A percentile compares a stretch with the other conserved stretches of the same genome.
phyloP scores from a whole-genome alignment of 768 basidiomycete species.

The Boletus bicolor region DNA sequence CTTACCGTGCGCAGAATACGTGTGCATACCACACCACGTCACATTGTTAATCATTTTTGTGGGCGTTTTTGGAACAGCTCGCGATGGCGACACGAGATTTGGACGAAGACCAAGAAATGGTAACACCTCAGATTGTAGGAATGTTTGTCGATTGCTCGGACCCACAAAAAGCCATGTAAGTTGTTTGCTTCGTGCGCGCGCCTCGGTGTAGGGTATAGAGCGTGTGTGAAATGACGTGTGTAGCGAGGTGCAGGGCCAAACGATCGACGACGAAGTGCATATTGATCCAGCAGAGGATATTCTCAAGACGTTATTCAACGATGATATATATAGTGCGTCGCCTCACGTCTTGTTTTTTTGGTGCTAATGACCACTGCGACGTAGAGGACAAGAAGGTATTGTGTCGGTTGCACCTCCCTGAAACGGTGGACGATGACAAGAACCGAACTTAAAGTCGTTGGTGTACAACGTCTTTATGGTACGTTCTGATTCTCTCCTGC shows the following conservation, averaged over 20 bases:
- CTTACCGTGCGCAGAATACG: too few species aligned
- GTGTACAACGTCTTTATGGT: constrained; percentile 40
- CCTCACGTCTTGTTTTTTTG: neutral
- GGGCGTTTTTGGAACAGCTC: neutral
- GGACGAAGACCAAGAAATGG: constrained; percentile 73
- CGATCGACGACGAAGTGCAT: constrained; percentile 44
- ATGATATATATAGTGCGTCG: constrained; percentile 51
- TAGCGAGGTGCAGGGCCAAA: constrained; percentile 42
- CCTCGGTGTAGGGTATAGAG: neutral
- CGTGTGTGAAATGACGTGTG: neutral
- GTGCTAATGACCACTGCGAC: neutral
- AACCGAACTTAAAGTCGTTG: constrained; percentile 61
- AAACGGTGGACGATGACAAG: constrained; percentile 65
- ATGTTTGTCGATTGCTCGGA: constrained; percentile 89
- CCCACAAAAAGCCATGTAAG: constrained; percentile 64
- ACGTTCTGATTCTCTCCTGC: too few species aligned
- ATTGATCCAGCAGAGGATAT: constrained; percentile 55
- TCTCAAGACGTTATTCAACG: constrained; percentile 45
- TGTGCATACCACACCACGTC: too few species aligned
- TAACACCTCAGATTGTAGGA: constrained; percentile 70
- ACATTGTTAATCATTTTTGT: too few species aligned
- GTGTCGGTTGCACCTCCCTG: constrained; percentile 66
- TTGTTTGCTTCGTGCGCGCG: constrained; percentile 17
- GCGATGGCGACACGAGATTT: constrained; percentile 55
- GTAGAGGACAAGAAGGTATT: constrained; percentile 62